Percentiles rank a stretch among this genome's conserved stretches.
These are phyloP conservation scores for Scutellaria barbata DNA, from an alignment of 257 asterid species.

Conservation along the genomic window DNA sequence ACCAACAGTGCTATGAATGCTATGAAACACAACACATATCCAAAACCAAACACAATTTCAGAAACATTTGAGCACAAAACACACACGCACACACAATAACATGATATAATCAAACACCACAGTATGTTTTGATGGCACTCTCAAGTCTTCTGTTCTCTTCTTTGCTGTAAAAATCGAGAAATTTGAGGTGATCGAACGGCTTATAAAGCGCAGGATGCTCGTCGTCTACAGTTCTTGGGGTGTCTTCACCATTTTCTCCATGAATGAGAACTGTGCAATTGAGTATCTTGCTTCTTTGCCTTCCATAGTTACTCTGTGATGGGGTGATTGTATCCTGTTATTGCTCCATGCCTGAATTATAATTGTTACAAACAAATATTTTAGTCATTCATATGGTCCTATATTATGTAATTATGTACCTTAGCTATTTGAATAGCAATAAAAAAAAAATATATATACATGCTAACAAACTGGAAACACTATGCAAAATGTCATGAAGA, in stretches of 20 bases:
- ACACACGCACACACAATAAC: neutral
- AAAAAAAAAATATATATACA: no score
- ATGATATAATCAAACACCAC: constrained; percentile 48
- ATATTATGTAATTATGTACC: no score
- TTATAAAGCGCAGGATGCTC: constrained; percentile 58
- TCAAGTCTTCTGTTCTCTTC: constrained; percentile 70
- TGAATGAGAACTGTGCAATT: constrained; percentile 73
- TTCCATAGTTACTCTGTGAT: constrained; percentile 64
- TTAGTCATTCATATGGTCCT: no score
- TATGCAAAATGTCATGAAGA: no score
- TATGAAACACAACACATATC: no score
- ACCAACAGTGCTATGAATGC: no score
- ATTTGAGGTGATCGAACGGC: constrained; percentile 66
- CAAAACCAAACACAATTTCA: neutral
- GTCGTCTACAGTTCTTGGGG: constrained; percentile 60
- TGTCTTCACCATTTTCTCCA: constrained; percentile 53
- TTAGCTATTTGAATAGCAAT: no score
- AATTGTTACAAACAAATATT: neutral
- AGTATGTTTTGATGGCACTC: constrained; percentile 57
- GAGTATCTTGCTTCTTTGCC: constrained; percentile 62
- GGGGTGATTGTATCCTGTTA: constrained; percentile 61
- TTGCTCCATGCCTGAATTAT: constrained; percentile 76
- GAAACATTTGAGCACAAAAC: neutral
- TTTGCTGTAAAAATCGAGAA: constrained; percentile 62
- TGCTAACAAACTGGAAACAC: no score